phyloP scores from a whole-genome alignment of 148 eudicot species.

The Camellia lanceoleosa region DNA sequence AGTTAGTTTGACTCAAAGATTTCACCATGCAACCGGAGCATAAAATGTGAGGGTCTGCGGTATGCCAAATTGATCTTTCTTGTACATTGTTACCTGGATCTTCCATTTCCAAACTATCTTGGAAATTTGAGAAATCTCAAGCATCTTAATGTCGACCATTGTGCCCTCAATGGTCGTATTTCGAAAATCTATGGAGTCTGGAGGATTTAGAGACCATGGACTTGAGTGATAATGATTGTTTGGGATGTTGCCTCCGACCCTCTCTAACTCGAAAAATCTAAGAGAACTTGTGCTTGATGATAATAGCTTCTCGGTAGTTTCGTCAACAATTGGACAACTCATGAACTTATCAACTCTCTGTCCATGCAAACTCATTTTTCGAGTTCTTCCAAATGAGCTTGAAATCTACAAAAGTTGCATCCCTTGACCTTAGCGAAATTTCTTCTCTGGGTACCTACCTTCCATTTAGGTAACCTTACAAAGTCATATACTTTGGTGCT shows the following conservation, averaged over 20 bases:
- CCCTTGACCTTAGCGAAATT: constrained; percentile 73
- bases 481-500: constrained; percentile 52
- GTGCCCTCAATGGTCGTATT: constrained; percentile 60
- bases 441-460: constrained; percentile 71
- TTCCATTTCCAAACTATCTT: constrained; percentile 56
- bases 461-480: constrained; percentile 50
- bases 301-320: constrained; percentile 64
- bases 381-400: constrained; percentile 63
- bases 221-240: constrained; percentile 54
- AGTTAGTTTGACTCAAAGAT: constrained; percentile 56
- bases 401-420: constrained; percentile 51
- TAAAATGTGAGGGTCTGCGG: constrained; percentile 48
- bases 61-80: constrained; percentile 45
- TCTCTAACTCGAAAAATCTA: constrained; percentile 46
- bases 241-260: constrained; percentile 47
- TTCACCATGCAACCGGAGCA: constrained; percentile 72
- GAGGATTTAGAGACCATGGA: constrained; percentile 63
- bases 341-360: constrained; percentile 64
- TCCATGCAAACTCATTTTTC: constrained; percentile 56
- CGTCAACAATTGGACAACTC: constrained; percentile 64
- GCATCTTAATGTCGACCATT: constrained; percentile 65
- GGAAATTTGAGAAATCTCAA: constrained; percentile 51
- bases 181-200: constrained; percentile 53
- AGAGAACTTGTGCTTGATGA: constrained; percentile 66
- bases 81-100: constrained; percentile 38